Base-by-base conservation (phyloP, 306 rosid species). In the Corylus americana region DNA sequence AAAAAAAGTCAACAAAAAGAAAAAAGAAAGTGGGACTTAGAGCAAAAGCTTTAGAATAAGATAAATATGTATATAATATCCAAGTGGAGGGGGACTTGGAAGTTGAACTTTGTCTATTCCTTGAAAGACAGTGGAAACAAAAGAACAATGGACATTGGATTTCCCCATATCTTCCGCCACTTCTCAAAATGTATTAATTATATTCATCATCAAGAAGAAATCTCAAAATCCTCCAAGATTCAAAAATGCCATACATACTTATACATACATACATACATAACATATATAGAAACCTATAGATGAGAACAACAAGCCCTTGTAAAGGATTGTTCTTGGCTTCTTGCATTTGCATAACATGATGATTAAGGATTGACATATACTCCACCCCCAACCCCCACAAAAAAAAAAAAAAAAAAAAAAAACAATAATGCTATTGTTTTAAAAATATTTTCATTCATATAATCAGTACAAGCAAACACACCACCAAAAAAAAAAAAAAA, bases 381-480 rank as follows among this genome's bases (percentile, higher is more conserved):
- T 25, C 74, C 76, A 71, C 13, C 25, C 37, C 75, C 57, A 81
- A 76, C 57, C 53, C 47, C 1, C 3, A 39, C 4, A 42, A 42
- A 5, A 42, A 42, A 70, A 80, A 61, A 35, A 25, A 70, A 70
- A 4, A 42, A 42, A 5, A 42, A 42, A 70, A 80, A 61, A 35
- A 25, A 70, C n/a, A 79, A 67, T 49, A 42, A 49, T 42, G 42
- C 29, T 11, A n/a, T 3, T 8, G 12, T 51, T 16, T 83, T 39
- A 49, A 71, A 49, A 49, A 49, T 27, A 35, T 54, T 62, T 39
- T 59, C 66, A 81, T 70, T 45, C 48, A 62, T 63, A 74, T 55
- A 73, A 63, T 61, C 72, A 27, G 82, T 74, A 78, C 80, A 77
- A 39, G 64, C 80, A 39, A 82, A 79, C 48, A 78, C 73, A 81